Percentiles rank a stretch among this genome's conserved stretches.
Evolutionary conservation across 2,329 filamentous ascomycete species (phyloP).

Genomic region (Leptographium lundbergii): DNA sequence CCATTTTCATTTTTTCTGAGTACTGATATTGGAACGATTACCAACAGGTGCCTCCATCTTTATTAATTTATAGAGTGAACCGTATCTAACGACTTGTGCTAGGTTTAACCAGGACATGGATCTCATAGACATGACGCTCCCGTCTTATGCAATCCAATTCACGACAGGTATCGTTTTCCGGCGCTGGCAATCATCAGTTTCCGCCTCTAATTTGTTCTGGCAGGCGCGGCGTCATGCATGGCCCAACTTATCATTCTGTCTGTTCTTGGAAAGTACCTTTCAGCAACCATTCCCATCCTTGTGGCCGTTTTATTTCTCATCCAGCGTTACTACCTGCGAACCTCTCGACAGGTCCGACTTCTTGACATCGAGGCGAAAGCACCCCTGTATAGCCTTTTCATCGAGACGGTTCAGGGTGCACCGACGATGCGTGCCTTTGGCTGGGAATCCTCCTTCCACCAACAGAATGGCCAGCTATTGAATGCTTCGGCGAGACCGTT

Average conservation of each 20-base stretch:
- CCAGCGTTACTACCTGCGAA: conserved; percentile 42
- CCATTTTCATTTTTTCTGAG: neutral
- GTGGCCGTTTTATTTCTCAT: conserved; percentile 30
- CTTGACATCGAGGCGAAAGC: conserved; percentile 46
- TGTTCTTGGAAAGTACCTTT: conserved; percentile 28
- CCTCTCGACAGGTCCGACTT: conserved; percentile 42
- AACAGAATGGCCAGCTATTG: neutral
- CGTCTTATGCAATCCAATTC: neutral
- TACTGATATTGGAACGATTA: neutral
- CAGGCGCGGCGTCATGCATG: neutral
- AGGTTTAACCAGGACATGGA: neutral
- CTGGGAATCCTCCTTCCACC: conserved; percentile 16
- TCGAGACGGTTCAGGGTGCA: conserved; percentile 34
- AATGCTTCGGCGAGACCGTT: conserved; percentile 2
- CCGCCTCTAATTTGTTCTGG: neutral
- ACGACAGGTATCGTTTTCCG: neutral
- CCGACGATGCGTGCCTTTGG: conserved; percentile 34
- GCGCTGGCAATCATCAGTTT: neutral
- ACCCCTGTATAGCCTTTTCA: conserved; percentile 32
- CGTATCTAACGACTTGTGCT: neutral
- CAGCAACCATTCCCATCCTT: conserved; percentile 33
- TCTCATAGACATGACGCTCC: neutral
- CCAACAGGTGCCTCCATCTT: neutral
- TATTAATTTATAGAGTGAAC: neutral
- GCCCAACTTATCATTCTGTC: conserved; percentile 9